Evolutionary conservation across 2,329 filamentous ascomycete species (phyloP).

Genomic region (Aspergillus hortae): DNA sequence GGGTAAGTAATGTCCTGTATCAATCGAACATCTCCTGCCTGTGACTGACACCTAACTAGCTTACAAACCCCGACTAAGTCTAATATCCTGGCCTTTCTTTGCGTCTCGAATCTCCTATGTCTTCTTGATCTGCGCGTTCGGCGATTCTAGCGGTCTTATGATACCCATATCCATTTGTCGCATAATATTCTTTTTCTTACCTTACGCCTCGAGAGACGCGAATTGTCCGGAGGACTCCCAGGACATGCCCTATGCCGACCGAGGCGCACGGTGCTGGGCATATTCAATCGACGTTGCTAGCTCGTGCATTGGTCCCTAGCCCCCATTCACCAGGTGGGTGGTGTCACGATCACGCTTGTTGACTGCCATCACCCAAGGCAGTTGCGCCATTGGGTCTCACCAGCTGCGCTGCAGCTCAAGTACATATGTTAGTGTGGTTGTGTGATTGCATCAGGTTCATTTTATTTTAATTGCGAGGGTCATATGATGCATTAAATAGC

Average conservation of each 20-base stretch:
- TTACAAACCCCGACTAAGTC: constrained; percentile 35
- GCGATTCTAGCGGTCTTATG: constrained; percentile 35
- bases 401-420: constrained; percentile 9
- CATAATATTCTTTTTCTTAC: constrained; percentile 24
- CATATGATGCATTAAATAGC: constrained; percentile 8
- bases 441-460: constrained; percentile 3
- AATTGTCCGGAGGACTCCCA: background rate
- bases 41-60: constrained; percentile 22
- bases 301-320: no score
- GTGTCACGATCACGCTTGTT: background rate
- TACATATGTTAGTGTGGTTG: constrained; percentile 13
- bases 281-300: no score
- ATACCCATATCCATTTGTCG: constrained; percentile 40
- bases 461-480: constrained; percentile 5
- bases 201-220: background rate
- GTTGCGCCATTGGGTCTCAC: constrained; percentile 9
- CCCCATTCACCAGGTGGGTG: no score
- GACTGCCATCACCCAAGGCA: background rate
- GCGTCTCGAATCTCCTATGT: constrained; percentile 16
- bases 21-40: background rate
- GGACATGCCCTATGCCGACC: background rate
- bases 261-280: no score
- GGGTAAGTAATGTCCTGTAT: constrained; percentile 27
- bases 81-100: constrained; percentile 11
- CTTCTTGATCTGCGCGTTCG: constrained; percentile 26